These are phyloP conservation scores for Wickerhamomyces sp. DNA, from an alignment of 1,139 yeast genomes.

Conservation along the genomic window DNA sequence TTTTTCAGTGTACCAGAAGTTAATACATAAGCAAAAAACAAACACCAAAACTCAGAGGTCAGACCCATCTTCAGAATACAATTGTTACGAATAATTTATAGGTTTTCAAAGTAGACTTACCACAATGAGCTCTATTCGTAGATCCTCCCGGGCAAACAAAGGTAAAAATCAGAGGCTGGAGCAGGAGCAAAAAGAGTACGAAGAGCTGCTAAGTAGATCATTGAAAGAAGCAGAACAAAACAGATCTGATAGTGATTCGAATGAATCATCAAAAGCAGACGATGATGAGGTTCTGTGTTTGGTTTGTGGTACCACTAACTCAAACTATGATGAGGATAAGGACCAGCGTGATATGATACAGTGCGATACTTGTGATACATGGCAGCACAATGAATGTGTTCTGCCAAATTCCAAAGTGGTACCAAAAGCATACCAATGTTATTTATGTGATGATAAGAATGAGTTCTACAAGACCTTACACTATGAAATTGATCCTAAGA, in stretches of 20 bases:
- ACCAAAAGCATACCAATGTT: slow-evolving; percentile 48
- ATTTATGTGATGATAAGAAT: slow-evolving; percentile 40
- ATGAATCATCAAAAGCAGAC: slow-evolving; percentile 12
- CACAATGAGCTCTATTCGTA: slow-evolving; percentile 24
- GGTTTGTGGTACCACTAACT: slow-evolving; percentile 63
- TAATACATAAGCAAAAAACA: no score
- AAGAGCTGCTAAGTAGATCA: slow-evolving; percentile 17
- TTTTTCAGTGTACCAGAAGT: no score
- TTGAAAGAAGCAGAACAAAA: slow-evolving; percentile 10
- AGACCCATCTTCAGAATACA: no score
- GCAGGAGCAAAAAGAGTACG: slow-evolving; percentile 20
- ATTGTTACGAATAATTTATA: no score
- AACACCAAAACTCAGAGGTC: no score
- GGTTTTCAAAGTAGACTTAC: no score
- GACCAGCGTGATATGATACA: slow-evolving; percentile 70
- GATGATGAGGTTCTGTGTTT: slow-evolving; percentile 45
- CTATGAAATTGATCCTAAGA: slow-evolving; percentile 25
- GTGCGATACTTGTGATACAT: slow-evolving; percentile 72
- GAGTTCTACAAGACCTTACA: slow-evolving; percentile 29
- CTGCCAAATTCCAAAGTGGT: slow-evolving; percentile 39
- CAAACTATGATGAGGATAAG: slow-evolving; percentile 54
- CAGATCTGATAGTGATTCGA: slow-evolving; percentile 1
- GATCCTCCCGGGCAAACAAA: slow-evolving; percentile 39
- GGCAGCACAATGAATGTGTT: slow-evolving; percentile 85
- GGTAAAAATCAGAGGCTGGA: slow-evolving; percentile 37